Evolutionary conservation across 2,329 filamentous ascomycete species (phyloP), one percentile per base, ranked within the genome.

Genomic region (Trichoderma simmonsii): DNA sequence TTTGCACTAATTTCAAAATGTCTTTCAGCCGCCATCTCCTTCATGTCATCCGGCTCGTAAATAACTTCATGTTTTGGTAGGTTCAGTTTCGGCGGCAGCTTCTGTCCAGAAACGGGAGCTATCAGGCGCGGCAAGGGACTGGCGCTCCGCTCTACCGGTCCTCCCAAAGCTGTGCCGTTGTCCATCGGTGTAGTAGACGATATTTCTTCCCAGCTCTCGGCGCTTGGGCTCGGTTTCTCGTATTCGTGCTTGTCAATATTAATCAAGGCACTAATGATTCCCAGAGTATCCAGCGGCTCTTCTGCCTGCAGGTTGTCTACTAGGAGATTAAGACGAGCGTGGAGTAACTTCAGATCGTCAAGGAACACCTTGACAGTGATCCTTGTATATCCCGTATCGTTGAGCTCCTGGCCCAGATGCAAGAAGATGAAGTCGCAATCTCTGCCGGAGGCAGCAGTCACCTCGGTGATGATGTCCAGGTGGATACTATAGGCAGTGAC

Each of bases 381-480:
- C 67, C 93, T 87, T 4, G 91, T 90, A 62, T 91, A 91, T 14
- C 88, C 90, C 57, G 87, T 88, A 72, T 89, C 88, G 70, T 88
- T 87, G 57, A 84, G 85, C 63, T 91, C 87, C 77, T 92, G 90
- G 68, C 85, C 84, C 5, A 90, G 86, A 78, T 98, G 95, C 51
- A 99, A 82, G 79, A 94, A 97, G 34, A 98, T 88, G 80, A 95
- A 97, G 82, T 99, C 96, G 78, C 94, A 97, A 77, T 98, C 94
- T 79, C 91, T 91, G 24, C 96, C 96, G 14, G 94, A 92, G 2
- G 94, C 94, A 48, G 93, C 93, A 28, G 94, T 98, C 56, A 98
- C 93, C 81, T 98, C 96, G 9, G 90, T 90, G 71, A 99, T 93
- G 62, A 88, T 90, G 70, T 91, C 88, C 71, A 99, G 85, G 70